Percentiles rank a stretch among this genome's conserved stretches.
phyloP scores from a whole-genome alignment of 73 alveolate species.

The Symbiodinium pilosum region DNA sequence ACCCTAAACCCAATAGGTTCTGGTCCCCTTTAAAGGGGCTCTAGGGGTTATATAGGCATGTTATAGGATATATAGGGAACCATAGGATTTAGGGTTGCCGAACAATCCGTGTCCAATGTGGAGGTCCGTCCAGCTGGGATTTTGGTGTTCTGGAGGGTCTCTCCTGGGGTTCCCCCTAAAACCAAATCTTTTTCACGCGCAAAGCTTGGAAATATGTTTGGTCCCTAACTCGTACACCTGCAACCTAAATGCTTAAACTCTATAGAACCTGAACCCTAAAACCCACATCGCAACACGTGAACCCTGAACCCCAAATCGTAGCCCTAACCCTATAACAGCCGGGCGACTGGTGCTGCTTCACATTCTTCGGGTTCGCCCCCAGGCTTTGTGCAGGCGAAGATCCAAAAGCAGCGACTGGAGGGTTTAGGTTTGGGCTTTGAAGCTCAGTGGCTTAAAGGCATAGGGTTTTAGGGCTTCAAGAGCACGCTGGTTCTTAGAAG shows the following conservation, averaged over 20 bases:
- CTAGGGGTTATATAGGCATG: too few species aligned
- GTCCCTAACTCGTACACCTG: too few species aligned
- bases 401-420: slow-evolving; percentile 28
- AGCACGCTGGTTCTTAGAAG: too few species aligned
- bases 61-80: too few species aligned
- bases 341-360: not conserved
- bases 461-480: not conserved
- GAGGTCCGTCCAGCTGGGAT: too few species aligned
- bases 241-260: not conserved
- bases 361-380: not conserved
- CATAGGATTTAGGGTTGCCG: too few species aligned
- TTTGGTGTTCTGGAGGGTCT: too few species aligned
- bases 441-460: not conserved
- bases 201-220: too few species aligned
- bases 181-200: too few species aligned
- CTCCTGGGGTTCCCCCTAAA: too few species aligned
- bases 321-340: not conserved
- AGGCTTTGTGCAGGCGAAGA: slow-evolving; percentile 53
- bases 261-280: not conserved
- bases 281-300: not conserved
- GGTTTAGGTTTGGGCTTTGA: not conserved
- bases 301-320: not conserved
- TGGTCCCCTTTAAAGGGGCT: not conserved
- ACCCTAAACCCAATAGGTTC: not conserved
- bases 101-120: too few species aligned